Evolutionary conservation across 164 flowering plant species (phyloP).

Genomic region (Nymphaea thermarum): DNA sequence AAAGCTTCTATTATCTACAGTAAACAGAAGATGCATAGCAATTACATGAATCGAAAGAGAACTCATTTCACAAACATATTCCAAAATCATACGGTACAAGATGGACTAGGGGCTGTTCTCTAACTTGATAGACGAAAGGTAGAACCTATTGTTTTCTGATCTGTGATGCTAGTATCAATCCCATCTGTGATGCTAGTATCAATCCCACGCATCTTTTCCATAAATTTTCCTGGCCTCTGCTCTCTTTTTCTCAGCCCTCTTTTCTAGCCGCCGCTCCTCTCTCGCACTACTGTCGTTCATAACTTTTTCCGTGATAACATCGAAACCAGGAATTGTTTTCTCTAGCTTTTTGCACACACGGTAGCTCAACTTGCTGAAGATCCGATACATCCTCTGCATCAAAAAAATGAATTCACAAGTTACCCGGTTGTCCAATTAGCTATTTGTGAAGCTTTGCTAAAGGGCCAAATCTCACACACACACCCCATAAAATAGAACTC

Average conservation of each 20-base stretch:
- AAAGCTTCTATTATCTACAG: no score
- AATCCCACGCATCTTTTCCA: background rate
- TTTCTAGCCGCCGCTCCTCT: constrained; percentile 12
- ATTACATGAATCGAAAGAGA: no score
- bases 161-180: background rate
- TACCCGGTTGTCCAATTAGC: background rate
- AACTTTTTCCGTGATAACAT: constrained; percentile 30
- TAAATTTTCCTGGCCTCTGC: constrained; percentile 1
- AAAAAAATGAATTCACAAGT: background rate
- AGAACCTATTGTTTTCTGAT: background rate
- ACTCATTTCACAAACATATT: no score
- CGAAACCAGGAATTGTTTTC: constrained; percentile 43
- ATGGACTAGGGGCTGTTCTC: no score
- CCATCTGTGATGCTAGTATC: background rate
- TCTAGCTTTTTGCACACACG: constrained; percentile 24
- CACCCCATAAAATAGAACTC: no score
- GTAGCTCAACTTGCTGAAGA: constrained; percentile 23
- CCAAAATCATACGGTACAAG: no score
- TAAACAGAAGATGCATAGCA: no score
- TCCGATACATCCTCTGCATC: constrained; percentile 36
- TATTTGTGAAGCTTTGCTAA: no score
- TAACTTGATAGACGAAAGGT: background rate
- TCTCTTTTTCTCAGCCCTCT: constrained; percentile 23
- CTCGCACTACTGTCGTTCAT: constrained; percentile 21
- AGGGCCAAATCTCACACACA: no score